Evolutionary conservation across 192 early-diverging fungal genomes (phyloP), one percentile per base, ranked within the genome.

Genomic region (Coemansia nantahalensis): DNA sequence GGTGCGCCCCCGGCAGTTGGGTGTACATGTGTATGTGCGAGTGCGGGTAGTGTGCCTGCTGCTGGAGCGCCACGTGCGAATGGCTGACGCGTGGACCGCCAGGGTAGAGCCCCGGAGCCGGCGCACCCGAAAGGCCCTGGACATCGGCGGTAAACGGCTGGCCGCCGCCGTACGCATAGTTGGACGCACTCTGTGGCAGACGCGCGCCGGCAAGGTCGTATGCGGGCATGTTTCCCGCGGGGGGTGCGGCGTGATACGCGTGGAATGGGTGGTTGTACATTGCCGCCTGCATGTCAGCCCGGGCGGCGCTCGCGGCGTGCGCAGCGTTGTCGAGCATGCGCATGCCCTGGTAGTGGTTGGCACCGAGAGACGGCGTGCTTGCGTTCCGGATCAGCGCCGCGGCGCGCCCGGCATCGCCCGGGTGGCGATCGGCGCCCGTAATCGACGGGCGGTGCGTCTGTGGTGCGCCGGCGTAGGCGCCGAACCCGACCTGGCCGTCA

Each of bases 341-440:
- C 54, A 63, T 31, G 8, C 44, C 53, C 21, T 67, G 64, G 45
- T 75, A 68, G 52, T 75, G 72, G 46, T 68, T 75, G 43, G 72
- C 48, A 36, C 62, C 64, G n/a, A 75, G 65, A 34, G 64, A 65
- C 2, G 72, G 72, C 19, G 72, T 75, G 31, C 64, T 68, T 30
- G 72, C 51, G 28, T 75, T 75, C 40, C 72, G 65, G 35, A 75
- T 64, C 13, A 75, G 56, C 13, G 44, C 56, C 19, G 55, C 53
- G 21, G 39, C 53, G 41, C 72, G 72, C n/a, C 37, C 19, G 17
- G 64, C 37, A 28, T 67, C 54, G 23, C 36, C 51, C 13, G 24
- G 54, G 1, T 54, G 16, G 6, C 38, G 8, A 16, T 62, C 58
- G 3, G 39, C 36, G 37, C 51, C 48, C 9, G 37, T 40, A 40